Evolutionary conservation across 2,329 filamentous ascomycete genomes (phyloP).

Genomic region (Karstenula rhodostoma): DNA sequence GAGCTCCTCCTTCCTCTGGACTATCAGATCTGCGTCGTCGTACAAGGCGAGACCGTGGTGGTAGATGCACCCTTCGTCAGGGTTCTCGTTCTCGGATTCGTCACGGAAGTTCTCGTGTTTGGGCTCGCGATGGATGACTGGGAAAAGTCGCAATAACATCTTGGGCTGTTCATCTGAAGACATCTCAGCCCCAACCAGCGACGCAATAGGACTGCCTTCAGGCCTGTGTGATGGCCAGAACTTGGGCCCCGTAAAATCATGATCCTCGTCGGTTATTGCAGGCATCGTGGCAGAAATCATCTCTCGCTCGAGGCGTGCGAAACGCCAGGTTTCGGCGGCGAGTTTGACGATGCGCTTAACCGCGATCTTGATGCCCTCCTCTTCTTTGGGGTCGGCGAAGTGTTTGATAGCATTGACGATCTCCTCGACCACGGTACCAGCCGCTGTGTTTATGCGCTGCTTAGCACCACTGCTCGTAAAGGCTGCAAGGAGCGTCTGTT

Average conservation of each 20-base stretch:
- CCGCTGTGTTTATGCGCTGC: constrained; percentile 63
- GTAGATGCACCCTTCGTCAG: constrained; percentile 59
- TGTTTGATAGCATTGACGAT: constrained; percentile 63
- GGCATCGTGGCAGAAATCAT: constrained; percentile 63
- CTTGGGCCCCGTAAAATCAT: constrained; percentile 40
- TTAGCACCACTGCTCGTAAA: constrained; percentile 66
- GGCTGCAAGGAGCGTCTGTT: constrained; percentile 65
- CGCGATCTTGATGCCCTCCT: constrained; percentile 59
- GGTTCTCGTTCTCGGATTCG: constrained; percentile 48
- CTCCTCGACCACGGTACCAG: constrained; percentile 64
- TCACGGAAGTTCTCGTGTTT: constrained; percentile 55
- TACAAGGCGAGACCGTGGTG: constrained; percentile 60
- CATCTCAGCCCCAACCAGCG: constrained; percentile 33
- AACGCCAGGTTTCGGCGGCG: constrained; percentile 66
- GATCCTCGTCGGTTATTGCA: constrained; percentile 41
- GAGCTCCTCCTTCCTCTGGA: constrained; percentile 45
- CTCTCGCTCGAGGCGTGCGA: constrained; percentile 65
- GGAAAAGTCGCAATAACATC: constrained; percentile 61
- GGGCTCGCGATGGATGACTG: constrained; percentile 61
- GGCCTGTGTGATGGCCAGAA: constrained; percentile 48
- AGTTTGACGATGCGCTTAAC: constrained; percentile 65
- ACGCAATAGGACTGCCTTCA: constrained; percentile 41
- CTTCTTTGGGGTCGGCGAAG: constrained; percentile 60
- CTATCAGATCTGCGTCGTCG: constrained; percentile 52
- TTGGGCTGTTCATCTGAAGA: constrained; percentile 46